Evolutionary conservation across 495 filamentous ascomycete species (phyloP).

Genomic region (Aspergillus taichungensis): DNA sequence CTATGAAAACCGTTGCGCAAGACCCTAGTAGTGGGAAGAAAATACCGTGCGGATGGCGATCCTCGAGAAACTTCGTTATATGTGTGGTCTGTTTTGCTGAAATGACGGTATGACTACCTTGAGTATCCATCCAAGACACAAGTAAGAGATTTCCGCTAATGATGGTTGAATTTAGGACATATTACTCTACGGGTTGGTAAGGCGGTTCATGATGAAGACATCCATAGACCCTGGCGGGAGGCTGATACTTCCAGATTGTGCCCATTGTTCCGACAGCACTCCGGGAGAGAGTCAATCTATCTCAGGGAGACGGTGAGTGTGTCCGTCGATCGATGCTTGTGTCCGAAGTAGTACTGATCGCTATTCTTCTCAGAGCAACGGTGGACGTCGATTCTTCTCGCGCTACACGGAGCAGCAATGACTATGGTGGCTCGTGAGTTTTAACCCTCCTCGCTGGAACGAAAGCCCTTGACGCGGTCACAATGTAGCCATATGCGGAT

Average conservation of each 20-base stretch:
- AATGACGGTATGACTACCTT: background rate
- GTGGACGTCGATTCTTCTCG: slow-evolving; percentile 69
- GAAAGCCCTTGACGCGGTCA: no score
- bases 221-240: background rate
- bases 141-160: background rate
- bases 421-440: slow-evolving; percentile 45
- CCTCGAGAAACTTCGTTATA: slow-evolving; percentile 6
- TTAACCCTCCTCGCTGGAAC: background rate
- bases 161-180: slow-evolving; percentile 45
- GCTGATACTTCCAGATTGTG: slow-evolving; percentile 42
- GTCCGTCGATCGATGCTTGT: background rate
- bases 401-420: slow-evolving; percentile 66
- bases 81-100: slow-evolving; percentile 2
- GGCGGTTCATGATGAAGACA: background rate
- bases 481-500: slow-evolving; percentile 26
- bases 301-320: slow-evolving; percentile 37
- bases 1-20: no score
- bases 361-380: slow-evolving; percentile 37
- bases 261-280: slow-evolving; percentile 76
- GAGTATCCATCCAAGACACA: background rate
- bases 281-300: slow-evolving; percentile 45
- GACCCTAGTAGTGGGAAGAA: no score
- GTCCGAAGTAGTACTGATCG: slow-evolving; percentile 3
- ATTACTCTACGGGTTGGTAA: slow-evolving; percentile 63
- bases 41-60: no score